Conservation (phyloP, 2,329 filamentous ascomycete genomes). For the Penicillium sp. region DNA sequence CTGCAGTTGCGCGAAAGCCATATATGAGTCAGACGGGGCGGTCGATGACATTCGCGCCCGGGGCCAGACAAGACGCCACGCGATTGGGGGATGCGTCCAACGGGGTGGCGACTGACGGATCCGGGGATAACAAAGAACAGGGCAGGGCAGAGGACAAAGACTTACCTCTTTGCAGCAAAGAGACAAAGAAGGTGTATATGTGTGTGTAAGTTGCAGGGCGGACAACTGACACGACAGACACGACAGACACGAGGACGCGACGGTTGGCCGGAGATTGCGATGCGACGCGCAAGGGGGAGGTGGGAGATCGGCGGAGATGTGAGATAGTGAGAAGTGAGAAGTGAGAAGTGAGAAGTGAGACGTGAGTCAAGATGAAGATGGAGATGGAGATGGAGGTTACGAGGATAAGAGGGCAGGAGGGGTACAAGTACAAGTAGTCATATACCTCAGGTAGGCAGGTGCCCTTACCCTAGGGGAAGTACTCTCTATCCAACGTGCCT, state of each 20-base stretch:
- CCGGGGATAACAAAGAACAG: slow-evolving; percentile 2
- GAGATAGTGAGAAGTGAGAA: not conserved
- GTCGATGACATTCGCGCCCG: too few relatives aligned
- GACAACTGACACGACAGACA: not conserved
- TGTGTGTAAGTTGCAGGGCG: slow-evolving; percentile 5
- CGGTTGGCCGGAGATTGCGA: slow-evolving; percentile 22
- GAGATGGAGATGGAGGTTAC: not conserved
- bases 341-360: not conserved
- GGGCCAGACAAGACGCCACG: too few relatives aligned
- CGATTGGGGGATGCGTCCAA: slow-evolving; percentile 12
- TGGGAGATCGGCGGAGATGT: not conserved
- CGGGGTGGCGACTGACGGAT: slow-evolving; percentile 20
- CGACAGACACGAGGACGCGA: slow-evolving; percentile 17
- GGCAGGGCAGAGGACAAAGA: not conserved
- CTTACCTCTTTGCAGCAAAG: slow-evolving; percentile 27
- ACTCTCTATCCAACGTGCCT: too few relatives aligned
- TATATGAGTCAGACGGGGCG: slow-evolving; percentile 31
- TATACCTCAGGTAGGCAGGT: not conserved
- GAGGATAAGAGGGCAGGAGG: not conserved
- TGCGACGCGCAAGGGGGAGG: slow-evolving; percentile 27
- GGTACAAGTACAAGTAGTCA: not conserved
- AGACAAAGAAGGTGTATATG: slow-evolving; percentile 17
- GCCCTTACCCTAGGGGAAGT: too few relatives aligned
- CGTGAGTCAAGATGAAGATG: not conserved
- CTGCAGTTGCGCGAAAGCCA: slow-evolving; percentile 9